Evolutionary conservation across 1,284 basidiomycete species (phyloP).

Genomic region (Neonothopanus nambi): DNA sequence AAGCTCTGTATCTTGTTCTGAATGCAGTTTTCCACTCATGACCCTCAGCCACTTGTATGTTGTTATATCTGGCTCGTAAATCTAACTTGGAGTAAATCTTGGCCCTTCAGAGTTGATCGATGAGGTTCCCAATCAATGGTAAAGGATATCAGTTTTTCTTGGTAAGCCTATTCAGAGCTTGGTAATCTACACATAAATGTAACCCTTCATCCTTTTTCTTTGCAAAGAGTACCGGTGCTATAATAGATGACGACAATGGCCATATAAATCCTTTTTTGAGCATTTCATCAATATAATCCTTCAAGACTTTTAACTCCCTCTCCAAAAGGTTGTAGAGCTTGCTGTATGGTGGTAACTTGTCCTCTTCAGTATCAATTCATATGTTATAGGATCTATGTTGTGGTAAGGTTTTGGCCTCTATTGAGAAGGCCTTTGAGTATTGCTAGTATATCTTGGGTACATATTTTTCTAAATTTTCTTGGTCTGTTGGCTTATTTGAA

Average conservation of each 20-base stretch:
- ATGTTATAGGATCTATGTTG: neutral
- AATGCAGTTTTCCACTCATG: constrained; percentile 12
- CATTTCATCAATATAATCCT: too few relatives aligned
- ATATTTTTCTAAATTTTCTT: neutral
- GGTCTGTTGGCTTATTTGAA: too few relatives aligned
- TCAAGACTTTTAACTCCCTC: constrained; percentile 1
- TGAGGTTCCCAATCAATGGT: neutral
- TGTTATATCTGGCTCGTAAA: too few relatives aligned
- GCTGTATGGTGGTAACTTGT: neutral
- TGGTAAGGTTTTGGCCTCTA: neutral
- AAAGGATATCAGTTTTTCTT: too few relatives aligned
- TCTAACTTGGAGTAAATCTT: constrained; percentile 7
- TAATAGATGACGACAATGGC: neutral
- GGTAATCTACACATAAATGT: constrained; percentile 2
- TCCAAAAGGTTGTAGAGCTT: constrained; percentile 7
- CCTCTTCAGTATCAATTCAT: too few relatives aligned
- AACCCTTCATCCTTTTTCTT: constrained; percentile 8
- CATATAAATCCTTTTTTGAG: constrained; percentile 4
- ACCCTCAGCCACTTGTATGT: neutral
- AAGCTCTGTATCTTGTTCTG: neutral
- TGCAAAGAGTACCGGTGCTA: constrained; percentile 2
- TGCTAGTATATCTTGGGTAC: neutral
- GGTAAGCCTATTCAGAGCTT: neutral
- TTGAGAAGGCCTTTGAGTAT: constrained; percentile 1
- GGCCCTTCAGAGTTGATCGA: neutral